Conservation (phyloP, 1,139 yeast species). For the Pichia sp. region DNA sequence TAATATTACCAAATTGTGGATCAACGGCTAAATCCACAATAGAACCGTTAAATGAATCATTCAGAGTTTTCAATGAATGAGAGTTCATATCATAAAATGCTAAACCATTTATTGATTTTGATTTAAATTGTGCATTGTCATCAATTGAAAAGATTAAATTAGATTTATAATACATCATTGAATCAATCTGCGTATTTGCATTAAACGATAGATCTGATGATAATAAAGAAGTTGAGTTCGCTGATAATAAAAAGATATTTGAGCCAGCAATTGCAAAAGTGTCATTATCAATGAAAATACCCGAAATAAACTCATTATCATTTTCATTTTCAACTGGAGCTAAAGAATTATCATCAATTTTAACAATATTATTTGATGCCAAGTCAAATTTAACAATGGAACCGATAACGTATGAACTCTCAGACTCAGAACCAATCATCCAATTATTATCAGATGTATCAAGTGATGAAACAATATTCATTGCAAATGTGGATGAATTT, state of each 20-base stretch:
- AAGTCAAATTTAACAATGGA: slow-evolving; percentile 23
- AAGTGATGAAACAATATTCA: slow-evolving; percentile 34
- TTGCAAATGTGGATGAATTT: slow-evolving; percentile 12
- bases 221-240: slow-evolving; percentile 5
- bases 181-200: slow-evolving; percentile 33
- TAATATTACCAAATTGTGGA: slow-evolving; percentile 30
- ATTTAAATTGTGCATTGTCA: slow-evolving; percentile 37
- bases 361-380: slow-evolving; percentile 18
- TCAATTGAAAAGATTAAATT: slow-evolving; percentile 46
- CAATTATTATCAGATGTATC: slow-evolving; percentile 13
- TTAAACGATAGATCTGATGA: slow-evolving; percentile 34
- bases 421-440: slow-evolving; percentile 15
- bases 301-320: slow-evolving; percentile 18
- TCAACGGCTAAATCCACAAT: slow-evolving; percentile 22
- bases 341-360: slow-evolving; percentile 9
- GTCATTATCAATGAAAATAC: slow-evolving; percentile 42
- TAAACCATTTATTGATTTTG: slow-evolving; percentile 14
- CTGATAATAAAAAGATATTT: slow-evolving; percentile 12
- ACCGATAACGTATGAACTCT: slow-evolving; percentile 36
- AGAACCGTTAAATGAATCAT: slow-evolving; percentile 17
- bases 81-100: slow-evolving; percentile 16
- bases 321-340: slow-evolving; percentile 1
- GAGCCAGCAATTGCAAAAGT: slow-evolving; percentile 50
- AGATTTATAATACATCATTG: slow-evolving; percentile 39
- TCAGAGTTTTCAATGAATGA: slow-evolving; percentile 9